phyloP scores from a whole-genome alignment of 2,329 filamentous ascomycete genomes.

The Blumeria graminis region DNA sequence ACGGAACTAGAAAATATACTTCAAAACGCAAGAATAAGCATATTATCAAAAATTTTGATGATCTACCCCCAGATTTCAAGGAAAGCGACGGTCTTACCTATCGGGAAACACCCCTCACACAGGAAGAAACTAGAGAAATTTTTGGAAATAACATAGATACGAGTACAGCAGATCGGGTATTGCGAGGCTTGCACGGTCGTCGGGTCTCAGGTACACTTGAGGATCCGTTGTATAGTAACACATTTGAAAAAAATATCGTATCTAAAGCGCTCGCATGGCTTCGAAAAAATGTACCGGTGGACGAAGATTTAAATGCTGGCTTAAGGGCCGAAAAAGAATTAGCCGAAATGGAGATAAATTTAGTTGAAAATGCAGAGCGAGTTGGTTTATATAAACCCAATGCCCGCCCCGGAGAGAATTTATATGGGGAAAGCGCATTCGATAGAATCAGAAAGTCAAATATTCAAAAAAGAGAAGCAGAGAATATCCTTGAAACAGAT shows the following conservation, averaged over 20 bases:
- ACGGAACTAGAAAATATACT: no score
- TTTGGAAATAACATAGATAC: conserved; percentile 26
- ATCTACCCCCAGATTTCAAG: conserved; percentile 31
- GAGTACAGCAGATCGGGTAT: conserved; percentile 24
- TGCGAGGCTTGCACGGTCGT: conserved; percentile 35
- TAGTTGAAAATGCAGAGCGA: conserved; percentile 11
- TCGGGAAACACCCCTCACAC: conserved; percentile 23
- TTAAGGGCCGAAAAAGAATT: conserved; percentile 39
- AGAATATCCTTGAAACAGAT: conserved; percentile 13
- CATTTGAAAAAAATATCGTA: conserved; percentile 16
- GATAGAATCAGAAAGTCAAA: conserved; percentile 31
- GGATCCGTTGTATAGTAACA: conserved; percentile 21
- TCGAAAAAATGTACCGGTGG: conserved; percentile 27
- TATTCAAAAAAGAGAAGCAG: conserved; percentile 21
- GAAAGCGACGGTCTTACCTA: conserved; percentile 32
- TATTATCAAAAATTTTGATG: conserved; percentile 27
- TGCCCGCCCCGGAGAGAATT: conserved; percentile 14
- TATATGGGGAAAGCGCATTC: conserved; percentile 32
- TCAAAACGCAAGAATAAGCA: no score
- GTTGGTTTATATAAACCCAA: conserved; percentile 13
- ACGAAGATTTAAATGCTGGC: conserved; percentile 36
- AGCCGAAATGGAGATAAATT: conserved; percentile 22
- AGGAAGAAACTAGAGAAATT: conserved; percentile 22
- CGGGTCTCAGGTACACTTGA: conserved; percentile 38
- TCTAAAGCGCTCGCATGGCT: conserved; percentile 28